Percentiles rank a stretch among this genome's conserved stretches.
These are phyloP conservation scores for Helenozyma baotianmanensis DNA, from an alignment of 805 yeast genomes.

Conservation along the genomic window DNA sequence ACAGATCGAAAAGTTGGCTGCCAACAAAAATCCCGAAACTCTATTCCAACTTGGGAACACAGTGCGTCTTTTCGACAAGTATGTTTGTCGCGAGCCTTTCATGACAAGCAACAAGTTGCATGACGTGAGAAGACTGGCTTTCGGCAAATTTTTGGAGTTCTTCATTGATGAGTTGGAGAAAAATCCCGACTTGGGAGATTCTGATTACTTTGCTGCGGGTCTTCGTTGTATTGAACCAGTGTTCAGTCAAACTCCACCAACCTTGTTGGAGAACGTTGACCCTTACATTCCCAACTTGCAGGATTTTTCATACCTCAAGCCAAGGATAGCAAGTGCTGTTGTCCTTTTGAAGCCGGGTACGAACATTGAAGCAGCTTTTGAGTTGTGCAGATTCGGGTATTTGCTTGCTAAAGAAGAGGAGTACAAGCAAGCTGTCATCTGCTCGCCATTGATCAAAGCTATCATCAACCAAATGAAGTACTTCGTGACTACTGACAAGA, in stretches of 20 bases:
- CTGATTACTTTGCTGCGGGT: conserved; percentile 57
- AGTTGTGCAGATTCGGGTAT: conserved; percentile 52
- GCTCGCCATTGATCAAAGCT: conserved; percentile 43
- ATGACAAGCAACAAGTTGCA: not conserved
- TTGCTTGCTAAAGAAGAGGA: conserved; percentile 46
- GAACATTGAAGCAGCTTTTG: conserved; percentile 13
- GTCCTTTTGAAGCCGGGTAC: conserved; percentile 26
- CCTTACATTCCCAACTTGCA: conserved; percentile 11
- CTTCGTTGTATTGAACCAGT: conserved; percentile 53
- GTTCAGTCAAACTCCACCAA: conserved; percentile 38
- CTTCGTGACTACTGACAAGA: conserved; percentile 22
- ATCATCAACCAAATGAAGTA: conserved; percentile 41
- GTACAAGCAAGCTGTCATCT: conserved; percentile 37
- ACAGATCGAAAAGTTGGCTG: too few relatives aligned
- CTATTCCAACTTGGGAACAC: conserved; percentile 4
- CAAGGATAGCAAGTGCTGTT: conserved; percentile 41
- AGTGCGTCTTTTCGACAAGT: conserved; percentile 4
- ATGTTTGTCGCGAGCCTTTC: conserved; percentile 4
- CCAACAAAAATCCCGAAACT: too few relatives aligned
- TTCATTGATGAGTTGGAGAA: conserved; percentile 28
- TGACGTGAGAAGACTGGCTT: conserved; percentile 5
- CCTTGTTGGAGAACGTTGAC: conserved; percentile 5
- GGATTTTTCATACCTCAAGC: conserved; percentile 16
- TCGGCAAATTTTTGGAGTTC: conserved; percentile 32
- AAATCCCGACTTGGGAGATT: conserved; percentile 24